Base-by-base conservation (phyloP, 2,329 filamentous ascomycete genomes). In the Diatrype stigma region DNA sequence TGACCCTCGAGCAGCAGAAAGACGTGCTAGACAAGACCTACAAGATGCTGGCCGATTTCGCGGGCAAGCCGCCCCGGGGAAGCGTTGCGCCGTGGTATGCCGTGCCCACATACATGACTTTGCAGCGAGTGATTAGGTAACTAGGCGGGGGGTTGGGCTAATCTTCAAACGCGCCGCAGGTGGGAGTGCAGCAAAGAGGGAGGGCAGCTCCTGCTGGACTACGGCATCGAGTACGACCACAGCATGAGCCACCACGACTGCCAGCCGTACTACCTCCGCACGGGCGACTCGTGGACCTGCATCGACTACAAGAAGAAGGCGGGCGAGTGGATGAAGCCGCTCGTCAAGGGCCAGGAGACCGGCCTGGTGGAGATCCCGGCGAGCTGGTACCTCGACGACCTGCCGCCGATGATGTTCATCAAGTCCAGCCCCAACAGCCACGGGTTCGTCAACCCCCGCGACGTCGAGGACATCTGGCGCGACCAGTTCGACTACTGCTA, bases 21-120 rank as follows among this genome's bases (percentile, higher is more conserved):
- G 86, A 88, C 51, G 84, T 92, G 16, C 76, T 93, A 6, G 84
- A 87, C 60, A 89, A 89, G 68, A 89, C 86, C 17, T 89, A 85
- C 63, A 78, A 79, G 21, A 76, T 90, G 67, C 76, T 90, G 32
- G 89, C 82, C 0, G 81, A 86, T 0, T 87, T 92, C 60, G 80
- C 79, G 38, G 84, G 87, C 6, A 89, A 89, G 68, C 84, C 84
- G 1, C 88, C 88, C 0, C 73, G 85, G 1, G 87, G 88, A 1
- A 85, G 79, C 37, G 87, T 90, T 0, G 87, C 86, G 0, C 88
- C 88, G 0, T 91, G 63, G 63, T 81, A 78, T 42, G 37, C 19
- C 11, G 17, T 49, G 16, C 21, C 17, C 30, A 37, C 30, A 14
- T 38, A 30, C 26, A 14, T 23, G 19, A 14, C 16, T 50, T 23